Base-by-base conservation (phyloP, 2,329 filamentous ascomycete genomes). In the Penicillium sp. region DNA sequence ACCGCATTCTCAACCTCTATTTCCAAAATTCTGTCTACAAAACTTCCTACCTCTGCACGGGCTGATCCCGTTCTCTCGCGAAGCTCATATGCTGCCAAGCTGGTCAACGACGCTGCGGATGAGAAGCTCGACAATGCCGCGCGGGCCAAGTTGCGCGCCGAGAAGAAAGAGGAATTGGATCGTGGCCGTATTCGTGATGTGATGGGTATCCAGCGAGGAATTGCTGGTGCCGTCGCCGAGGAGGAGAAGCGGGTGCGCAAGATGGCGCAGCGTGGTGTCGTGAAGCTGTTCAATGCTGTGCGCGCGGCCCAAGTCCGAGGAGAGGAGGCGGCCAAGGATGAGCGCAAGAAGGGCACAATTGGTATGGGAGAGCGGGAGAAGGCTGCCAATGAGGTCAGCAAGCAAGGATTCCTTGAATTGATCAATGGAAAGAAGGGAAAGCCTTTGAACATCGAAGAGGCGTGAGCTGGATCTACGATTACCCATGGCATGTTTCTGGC, bases 241-340 rank as follows among this genome's bases (percentile, higher is more conserved):
- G 83, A 86, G 65, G 93, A 97, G 79, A 88, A 86, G 76, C 80
- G 85, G 60, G 73, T 97, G 68, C 85, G 89, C 67, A 94, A 96
- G 79, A 91, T 90, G 46, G 92, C 92, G 42, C 91, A 97, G 75
- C 83, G 91, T 52, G 93, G 93, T 83, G 94, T 99, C 39, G 88
- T 97, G 25, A 95, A 93, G 79, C 80, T 99, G 55, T 99, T 99
- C 77, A 97, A 97, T 72, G 94, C 94, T 0, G 91, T 99, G 32
- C 82, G 93, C 42, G 90, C 90, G 23, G 92, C 94, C 15, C 94
- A 99, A 75, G 89, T 97, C 54, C 90, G 92, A 73, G 92, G 88
- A 3, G 84, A 87, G 56, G 86, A 93, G 73, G 88, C 91, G 6
- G 86, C 89, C 16, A 71, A 68, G 69, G 84, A 80, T 72, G 83